Base-by-base conservation (phyloP, 139 green algal genomes). In the Ulvella scutata region DNA sequence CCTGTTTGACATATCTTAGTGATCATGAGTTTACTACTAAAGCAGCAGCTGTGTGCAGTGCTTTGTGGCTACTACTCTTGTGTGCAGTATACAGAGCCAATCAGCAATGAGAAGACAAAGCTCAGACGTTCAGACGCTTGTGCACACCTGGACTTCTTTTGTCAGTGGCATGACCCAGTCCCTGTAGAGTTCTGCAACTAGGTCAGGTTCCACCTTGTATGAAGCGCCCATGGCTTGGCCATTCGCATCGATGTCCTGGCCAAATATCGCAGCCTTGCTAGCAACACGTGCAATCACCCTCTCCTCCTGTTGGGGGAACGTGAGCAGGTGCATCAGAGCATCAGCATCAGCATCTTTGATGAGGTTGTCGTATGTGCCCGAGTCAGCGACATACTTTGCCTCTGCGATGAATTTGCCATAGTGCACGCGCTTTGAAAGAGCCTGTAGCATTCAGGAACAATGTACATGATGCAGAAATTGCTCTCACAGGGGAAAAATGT, bases 351-450 rank as follows among this genome's bases (percentile, higher is more conserved):
- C 74, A 4, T 67, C 73, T 20, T 37, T 29, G 34, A 97, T 94
- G 3, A 98, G 81, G 31, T 74, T 35, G 0, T 75, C 88, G 84
- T 98, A 99, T 72, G 89, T 61, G 33, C 91, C 91, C 2, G 84
- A 81, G 51, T 90, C 76, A 29, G 88, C 87, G 73, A 61, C 79
- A 83, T 97, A 99, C 85, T 99, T 99, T 67, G 92, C 90, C 79
- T 99, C 95, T n/a, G 95, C 95, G 28, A 99, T 94, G 80, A 97
- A 99, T 74, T 94, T 97, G 62, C 95, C 95, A 75, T 96, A 98
- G 83, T 99, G 95, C 44, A 99, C 96, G 61, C 95, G 89, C 78
- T 94, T 94, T 37, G 90, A 97, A 29, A 99, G 85, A 2, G 94
- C 91, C 85, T 98, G 93, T 29, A 59, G n/a, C n/a, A n/a, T n/a